phyloP scores from a whole-genome alignment of 805 yeast species.

The Saccharomycopsis olivae region DNA sequence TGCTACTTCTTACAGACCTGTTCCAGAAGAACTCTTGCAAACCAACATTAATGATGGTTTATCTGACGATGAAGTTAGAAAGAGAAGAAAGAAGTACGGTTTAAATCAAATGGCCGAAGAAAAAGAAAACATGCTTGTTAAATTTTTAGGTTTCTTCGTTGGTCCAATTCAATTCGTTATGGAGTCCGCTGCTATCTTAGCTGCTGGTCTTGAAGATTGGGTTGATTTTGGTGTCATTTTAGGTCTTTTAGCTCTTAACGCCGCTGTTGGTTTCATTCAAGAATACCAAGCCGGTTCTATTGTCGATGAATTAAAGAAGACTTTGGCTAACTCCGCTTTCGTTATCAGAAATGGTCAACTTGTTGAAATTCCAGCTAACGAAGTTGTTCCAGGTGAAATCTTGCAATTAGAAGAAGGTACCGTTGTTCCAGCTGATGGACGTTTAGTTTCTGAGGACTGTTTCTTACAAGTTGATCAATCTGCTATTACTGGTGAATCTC shows the following conservation, averaged over 20 bases:
- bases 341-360: conserved; percentile 76
- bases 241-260: conserved; percentile 78
- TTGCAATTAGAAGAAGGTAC: conserved; percentile 88
- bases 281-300: conserved; percentile 98
- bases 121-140: conserved; percentile 64
- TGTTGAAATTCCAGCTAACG: conserved; percentile 68
- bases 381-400: conserved; percentile 93
- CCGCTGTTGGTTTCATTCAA: conserved; percentile 91
- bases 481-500: conserved; percentile 94
- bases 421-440: conserved; percentile 89
- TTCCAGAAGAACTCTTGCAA: conserved; percentile 77
- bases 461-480: conserved; percentile 92
- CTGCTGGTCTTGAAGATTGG: conserved; percentile 97
- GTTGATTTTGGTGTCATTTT: conserved; percentile 97
- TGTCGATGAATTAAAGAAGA: conserved; percentile 92
- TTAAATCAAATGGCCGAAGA: conserved; percentile 87
- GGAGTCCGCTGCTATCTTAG: conserved; percentile 94
- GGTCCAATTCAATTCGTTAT: conserved; percentile 96
- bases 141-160: conserved; percentile 78
- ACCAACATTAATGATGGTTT: conserved; percentile 77
- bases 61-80: conserved; percentile 62
- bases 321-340: conserved; percentile 81
- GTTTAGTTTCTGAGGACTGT: conserved; percentile 75
- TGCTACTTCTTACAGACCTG: conserved; percentile 57
- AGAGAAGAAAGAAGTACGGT: conserved; percentile 87